phyloP scores from a whole-genome alignment of 306 rosid genomes.

The Ammopiptanthus mongolicus region DNA sequence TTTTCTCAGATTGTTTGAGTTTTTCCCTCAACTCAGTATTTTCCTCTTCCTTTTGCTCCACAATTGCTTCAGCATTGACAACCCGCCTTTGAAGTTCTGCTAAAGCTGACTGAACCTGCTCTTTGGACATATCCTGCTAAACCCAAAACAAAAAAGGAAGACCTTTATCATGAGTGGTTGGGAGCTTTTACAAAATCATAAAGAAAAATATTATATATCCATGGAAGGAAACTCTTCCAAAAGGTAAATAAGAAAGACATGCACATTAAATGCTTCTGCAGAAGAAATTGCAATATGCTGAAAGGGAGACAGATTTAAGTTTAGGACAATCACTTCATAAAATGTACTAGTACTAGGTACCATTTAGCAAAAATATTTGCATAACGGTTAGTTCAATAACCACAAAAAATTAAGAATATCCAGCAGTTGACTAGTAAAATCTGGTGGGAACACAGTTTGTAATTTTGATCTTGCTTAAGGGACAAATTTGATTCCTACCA shows the following conservation, averaged over 20 bases:
- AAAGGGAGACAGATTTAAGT: neutral
- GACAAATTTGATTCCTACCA: neutral
- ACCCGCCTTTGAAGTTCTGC: conserved; percentile 66
- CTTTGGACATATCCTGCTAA: conserved; percentile 46
- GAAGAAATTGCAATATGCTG: neutral
- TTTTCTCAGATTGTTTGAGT: conserved; percentile 58
- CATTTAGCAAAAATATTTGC: neutral
- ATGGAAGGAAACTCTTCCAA: neutral
- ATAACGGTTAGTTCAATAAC: neutral
- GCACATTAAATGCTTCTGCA: neutral
- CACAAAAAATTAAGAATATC: conserved; percentile 8
- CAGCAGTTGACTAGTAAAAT: neutral
- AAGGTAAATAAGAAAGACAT: neutral
- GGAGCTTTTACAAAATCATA: neutral
- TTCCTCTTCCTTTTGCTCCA: conserved; percentile 80
- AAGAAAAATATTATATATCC: neutral
- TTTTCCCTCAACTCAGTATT: conserved; percentile 70
- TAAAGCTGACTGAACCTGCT: conserved; percentile 46
- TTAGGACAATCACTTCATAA: neutral
- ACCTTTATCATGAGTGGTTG: neutral
- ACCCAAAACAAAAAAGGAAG: neutral
- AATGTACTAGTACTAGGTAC: neutral
- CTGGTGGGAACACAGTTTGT: neutral
- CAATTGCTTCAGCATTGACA: conserved; percentile 56
- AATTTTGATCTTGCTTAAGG: neutral